Percentiles rank a stretch among this genome's conserved stretches.
phyloP scores from a whole-genome alignment of 768 basidiomycete genomes.

The Leccinum imitatum region DNA sequence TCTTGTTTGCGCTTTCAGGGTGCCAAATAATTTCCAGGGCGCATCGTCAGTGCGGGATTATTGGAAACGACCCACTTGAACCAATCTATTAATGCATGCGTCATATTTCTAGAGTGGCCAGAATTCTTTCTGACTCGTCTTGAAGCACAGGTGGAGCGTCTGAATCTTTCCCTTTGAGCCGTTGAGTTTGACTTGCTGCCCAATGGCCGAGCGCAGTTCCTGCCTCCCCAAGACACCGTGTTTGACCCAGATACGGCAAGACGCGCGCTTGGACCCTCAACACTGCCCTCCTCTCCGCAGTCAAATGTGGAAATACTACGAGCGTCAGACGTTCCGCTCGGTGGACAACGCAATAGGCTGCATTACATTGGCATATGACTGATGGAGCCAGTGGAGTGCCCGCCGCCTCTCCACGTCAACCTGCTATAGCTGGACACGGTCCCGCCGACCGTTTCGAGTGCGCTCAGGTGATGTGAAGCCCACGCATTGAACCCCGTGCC shows the following conservation, averaged over 20 bases:
- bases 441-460: constrained; percentile 18
- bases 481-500: constrained; percentile 28
- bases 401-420: constrained; percentile 13
- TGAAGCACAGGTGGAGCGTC: neutral
- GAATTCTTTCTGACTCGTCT: neutral
- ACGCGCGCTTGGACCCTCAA: neutral
- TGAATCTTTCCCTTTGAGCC: neutral
- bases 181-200: constrained; percentile 9
- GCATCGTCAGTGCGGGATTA: constrained; percentile 1
- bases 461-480: constrained; percentile 18
- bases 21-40: neutral
- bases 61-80: constrained; percentile 4
- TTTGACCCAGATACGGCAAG: constrained; percentile 4
- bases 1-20: constrained; percentile 8
- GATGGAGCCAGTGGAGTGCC: neutral
- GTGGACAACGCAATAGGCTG: constrained; percentile 1
- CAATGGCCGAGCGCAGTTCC: neutral
- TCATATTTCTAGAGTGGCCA: constrained; percentile 1
- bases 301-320: constrained; percentile 2
- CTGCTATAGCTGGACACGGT: constrained; percentile 11
- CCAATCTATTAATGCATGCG: constrained; percentile 2
- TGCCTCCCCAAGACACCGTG: neutral
- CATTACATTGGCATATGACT: constrained; percentile 3
- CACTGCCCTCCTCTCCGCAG: constrained; percentile 17
- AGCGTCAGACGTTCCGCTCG: constrained; percentile 8